Evolutionary conservation across 345 rosid genomes (phyloP), one percentile per base, ranked within the genome.

Genomic region (Eucalyptus victrix): DNA sequence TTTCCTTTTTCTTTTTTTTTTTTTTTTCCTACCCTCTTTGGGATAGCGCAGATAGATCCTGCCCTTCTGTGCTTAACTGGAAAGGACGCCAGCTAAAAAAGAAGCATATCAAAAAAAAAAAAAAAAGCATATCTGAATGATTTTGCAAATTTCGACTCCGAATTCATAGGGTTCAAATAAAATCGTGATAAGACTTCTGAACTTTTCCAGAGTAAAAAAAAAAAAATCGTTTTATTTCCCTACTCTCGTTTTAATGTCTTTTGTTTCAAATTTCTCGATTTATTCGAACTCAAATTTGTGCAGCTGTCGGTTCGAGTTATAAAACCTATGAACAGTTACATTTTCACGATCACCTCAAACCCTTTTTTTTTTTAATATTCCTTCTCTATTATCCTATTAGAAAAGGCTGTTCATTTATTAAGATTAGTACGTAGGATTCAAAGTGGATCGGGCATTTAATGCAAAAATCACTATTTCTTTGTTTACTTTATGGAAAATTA

Each of bases 401-500:
- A 72, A 69, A 18, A 72, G 23, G 42, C 4, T 34, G 81, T 24
- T 56, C 40, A 21, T 10, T 69, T 34, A 37, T 76, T 23, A 9
- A 3, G 9, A 12, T 76, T 21, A 12, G 12, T 76, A 12, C 47
- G 3, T 21, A 24, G 8, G 7, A 37, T 21, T 6, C 11, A 7
- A 6, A 5, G 5, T 21, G 47, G 28, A 76, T 23, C 24, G 3
- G 5, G 16, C 47, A 5, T 37, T 3, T 3, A 40, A 76, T 21
- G 12, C 12, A 1, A 40, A 19, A 12, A 76, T 21, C 2, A 5
- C 3, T 12, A 6, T 15, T 76, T 42, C 2, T 11, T 4, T 7
- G 6, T 19, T 5, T 37, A 5, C 12, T 19, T 14, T 18, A 30
- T 1, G 14, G 3, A 0, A n/a, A 65, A n/a, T 65, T 21, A 19